A percentile compares a stretch with the other conserved stretches of the same genome.
These are phyloP conservation scores for Russula vinacea DNA, from an alignment of 768 basidiomycete species.

Conservation along the genomic window DNA sequence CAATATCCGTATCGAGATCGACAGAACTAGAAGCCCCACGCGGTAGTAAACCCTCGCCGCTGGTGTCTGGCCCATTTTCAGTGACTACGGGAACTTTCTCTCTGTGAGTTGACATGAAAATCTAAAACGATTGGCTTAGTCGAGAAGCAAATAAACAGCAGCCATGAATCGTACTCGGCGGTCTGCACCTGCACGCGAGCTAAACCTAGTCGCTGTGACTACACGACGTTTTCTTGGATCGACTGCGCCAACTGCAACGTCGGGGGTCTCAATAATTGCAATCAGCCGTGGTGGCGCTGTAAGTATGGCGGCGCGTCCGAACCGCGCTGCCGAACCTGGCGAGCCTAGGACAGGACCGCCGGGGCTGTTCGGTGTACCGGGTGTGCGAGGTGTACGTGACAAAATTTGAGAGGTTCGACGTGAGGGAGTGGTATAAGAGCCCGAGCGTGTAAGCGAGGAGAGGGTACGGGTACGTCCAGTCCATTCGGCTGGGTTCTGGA, in stretches of 20 bases:
- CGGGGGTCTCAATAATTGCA: conserved; percentile 81
- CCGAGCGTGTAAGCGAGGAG: conserved; percentile 55
- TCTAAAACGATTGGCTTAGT: conserved; percentile 41
- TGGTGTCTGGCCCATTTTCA: conserved; percentile 32
- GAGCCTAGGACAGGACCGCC: conserved; percentile 26
- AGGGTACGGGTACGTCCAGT: conserved; percentile 41
- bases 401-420: conserved; percentile 37
- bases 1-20: conserved; percentile 62
- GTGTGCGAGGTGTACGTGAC: conserved; percentile 41
- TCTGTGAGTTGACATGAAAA: conserved; percentile 80
- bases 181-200: conserved; percentile 77
- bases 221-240: conserved; percentile 81
- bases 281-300: conserved; percentile 83
- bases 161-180: conserved; percentile 55
- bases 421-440: conserved; percentile 46
- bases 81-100: conserved; percentile 45
- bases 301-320: conserved; percentile 69
- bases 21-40: conserved; percentile 41
- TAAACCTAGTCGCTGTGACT: conserved; percentile 84
- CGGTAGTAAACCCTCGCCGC: conserved; percentile 27
- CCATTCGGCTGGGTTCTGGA: conserved; percentile 33
- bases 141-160: conserved; percentile 1
- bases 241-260: conserved; percentile 85
- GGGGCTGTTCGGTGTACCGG: conserved; percentile 47
- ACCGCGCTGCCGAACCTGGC: conserved; percentile 45